Conservation (phyloP, 106 monocot species). For the Dendrobium officinale region DNA sequence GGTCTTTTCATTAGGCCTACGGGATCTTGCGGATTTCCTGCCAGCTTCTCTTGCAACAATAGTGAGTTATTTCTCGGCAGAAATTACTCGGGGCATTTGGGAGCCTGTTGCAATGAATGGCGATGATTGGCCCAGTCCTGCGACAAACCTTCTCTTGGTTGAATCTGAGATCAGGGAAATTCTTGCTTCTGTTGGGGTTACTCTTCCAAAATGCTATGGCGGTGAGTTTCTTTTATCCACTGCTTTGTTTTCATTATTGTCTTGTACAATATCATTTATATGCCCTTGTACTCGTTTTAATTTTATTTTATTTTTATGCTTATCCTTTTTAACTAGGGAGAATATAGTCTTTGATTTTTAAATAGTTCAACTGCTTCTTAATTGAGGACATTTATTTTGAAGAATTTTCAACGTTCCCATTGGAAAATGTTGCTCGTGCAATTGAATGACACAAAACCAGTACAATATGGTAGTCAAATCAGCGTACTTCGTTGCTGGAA, state of each 20-base stretch:
- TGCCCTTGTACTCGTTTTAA: too few species aligned
- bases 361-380: too few species aligned
- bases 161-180: conserved; percentile 76
- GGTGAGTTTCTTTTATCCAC: conserved; percentile 14
- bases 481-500: too few species aligned
- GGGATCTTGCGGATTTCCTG: conserved; percentile 70
- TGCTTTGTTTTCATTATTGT: neutral
- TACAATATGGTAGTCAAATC: too few species aligned
- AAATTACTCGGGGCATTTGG: conserved; percentile 95
- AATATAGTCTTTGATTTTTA: too few species aligned
- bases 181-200: conserved; percentile 75
- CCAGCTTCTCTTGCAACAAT: conserved; percentile 88
- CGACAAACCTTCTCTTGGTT: conserved; percentile 50
- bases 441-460: too few species aligned
- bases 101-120: conserved; percentile 84
- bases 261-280: neutral
- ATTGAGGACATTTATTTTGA: too few species aligned
- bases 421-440: too few species aligned
- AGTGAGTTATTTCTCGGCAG: conserved; percentile 80
- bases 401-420: too few species aligned
- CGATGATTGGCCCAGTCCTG: conserved; percentile 86
- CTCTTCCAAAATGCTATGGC: conserved; percentile 40
- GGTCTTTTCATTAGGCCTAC: conserved; percentile 32
- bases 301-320: too few species aligned
- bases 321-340: too few species aligned